Evolutionary conservation across 495 filamentous ascomycete genomes (phyloP), one percentile per base, ranked within the genome.

Genomic region (Aspergillus leporis): DNA sequence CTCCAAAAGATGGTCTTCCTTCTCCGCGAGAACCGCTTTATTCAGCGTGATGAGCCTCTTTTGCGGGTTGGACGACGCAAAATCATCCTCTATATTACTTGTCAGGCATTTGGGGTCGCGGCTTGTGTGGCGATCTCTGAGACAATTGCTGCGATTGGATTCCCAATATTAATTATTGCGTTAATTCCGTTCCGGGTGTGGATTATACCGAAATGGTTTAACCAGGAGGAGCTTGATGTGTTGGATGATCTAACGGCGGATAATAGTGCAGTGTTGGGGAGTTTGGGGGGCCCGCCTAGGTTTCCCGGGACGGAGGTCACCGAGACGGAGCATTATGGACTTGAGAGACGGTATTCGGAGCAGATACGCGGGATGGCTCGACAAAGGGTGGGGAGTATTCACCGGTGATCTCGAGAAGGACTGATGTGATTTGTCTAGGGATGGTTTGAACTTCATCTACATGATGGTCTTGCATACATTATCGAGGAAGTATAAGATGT

Each of bases 51-150:
- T 3, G 83, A 92, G 56, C 87, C 87, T 4, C 81, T 93, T 5
- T 72, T 75, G 28, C 68, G 63, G 6, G 70, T 89, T 32, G 66
- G 72, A 25, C 75, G 83, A 9, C 77, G 83, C 14, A 63, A 64
- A 14, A 83, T 85, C 5, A 71, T 90, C 48, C 91, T 87, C 81
- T 93, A 90, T 68, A 83, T 92, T 1, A 69, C 61, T 7, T 74
- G 89, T 31, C 84, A 94, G 73, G 68, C 91, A 7, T 7, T 87
- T 21, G 87, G 85, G 1, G 90, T 96, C 63, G 88, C 73, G 3
- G 87, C 86, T 5, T 91, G 87, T 4, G 90, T 96, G 67, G 91
- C 89, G 6, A 90, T 94, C 60, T 90, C 90, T 16, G 89, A 93
- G 70, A 94, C 91, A 0, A 87, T 93, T 41, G 91, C 89, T 5